Evolutionary conservation across 2,329 filamentous ascomycete genomes (phyloP).

Genomic region (Pseudonectria foliicola): DNA sequence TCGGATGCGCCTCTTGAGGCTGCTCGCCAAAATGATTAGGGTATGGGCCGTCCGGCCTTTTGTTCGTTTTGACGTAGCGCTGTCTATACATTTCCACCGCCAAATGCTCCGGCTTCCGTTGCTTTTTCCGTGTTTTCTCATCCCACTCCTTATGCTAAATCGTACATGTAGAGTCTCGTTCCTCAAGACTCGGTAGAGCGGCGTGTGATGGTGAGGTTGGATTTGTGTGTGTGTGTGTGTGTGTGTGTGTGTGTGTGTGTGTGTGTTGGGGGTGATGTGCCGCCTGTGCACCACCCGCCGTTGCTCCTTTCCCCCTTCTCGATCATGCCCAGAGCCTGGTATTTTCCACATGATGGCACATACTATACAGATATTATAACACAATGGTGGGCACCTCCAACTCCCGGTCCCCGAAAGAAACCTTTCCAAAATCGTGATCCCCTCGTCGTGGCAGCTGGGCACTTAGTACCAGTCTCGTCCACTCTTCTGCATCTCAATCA

Average conservation of each 20-base stretch:
- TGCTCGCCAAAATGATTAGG: conserved; percentile 3
- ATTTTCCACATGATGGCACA: conserved; percentile 23
- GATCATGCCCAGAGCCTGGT: conserved; percentile 16
- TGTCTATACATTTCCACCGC: too few species aligned
- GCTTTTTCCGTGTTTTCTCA: conserved; percentile 13
- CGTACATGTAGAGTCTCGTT: conserved; percentile 25
- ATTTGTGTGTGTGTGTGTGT: conserved; percentile 5
- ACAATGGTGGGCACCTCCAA: conserved; percentile 18
- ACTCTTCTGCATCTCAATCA: conserved; percentile 99
- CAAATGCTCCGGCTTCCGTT: conserved; percentile 8
- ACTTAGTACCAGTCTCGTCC: conserved; percentile 71
- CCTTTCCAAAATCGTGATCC: conserved; percentile 16
- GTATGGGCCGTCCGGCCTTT: background rate
- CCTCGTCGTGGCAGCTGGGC: conserved; percentile 10
- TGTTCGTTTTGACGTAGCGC: conserved; percentile 6
- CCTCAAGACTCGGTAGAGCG: conserved; percentile 24
- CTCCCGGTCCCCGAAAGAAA: conserved; percentile 10
- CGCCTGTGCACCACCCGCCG: too few species aligned
- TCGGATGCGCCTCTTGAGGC: too few species aligned
- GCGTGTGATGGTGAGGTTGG: conserved; percentile 22
- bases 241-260: conserved; percentile 12
- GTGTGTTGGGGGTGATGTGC: too few species aligned
- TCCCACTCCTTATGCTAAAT: conserved; percentile 13
- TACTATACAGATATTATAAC: conserved; percentile 27
- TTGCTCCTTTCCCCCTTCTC: conserved; percentile 8